Base-by-base conservation (phyloP, 208 protist genomes). In the Leishmania guyanensis region DNA sequence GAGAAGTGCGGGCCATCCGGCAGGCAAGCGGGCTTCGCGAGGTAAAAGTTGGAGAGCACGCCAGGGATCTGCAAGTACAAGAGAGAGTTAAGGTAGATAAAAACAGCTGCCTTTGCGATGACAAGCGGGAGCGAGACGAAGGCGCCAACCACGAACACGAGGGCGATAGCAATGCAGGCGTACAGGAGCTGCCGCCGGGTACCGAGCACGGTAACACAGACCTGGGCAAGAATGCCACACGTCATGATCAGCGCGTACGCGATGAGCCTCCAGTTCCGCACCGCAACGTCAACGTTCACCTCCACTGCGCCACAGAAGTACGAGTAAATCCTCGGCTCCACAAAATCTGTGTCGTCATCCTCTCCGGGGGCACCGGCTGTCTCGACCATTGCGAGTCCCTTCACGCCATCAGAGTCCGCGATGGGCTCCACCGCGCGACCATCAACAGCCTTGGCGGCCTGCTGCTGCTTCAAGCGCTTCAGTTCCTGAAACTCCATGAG, bases 21-120 rank as follows among this genome's bases (percentile, higher is more conserved):
- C 71, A 92, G 17, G 75, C 89, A 92, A 0, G 29, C n/a, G 17
- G 76, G 39, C 3, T 66, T 71, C 17, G 87, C 89, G n/a, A 89
- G 68, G 81, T 89, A 95, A 75, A 91, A 92, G 73, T 50, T 88
- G 70, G 84, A 66, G 10, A 94, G 60, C 33, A 82, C 83, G 48
- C 88, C 85, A 39, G 83, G 79, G 26, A 95, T 81, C 69, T 92
- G 84, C 36, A 94, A 46, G 83, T 94, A 95, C 69, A 91, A 50
- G 29, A 86, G 62, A 48, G 74, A 75, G 54, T 87, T 77, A 46
- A 94, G 56, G 79, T 88, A 95, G 22, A 84, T 77, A 75, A 85
- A 91, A 54, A 93, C 58, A 51, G 78, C 84, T 9, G 88, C 82
- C 74, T 93, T 93, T 20, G 92, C 92, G 43, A 93, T 85, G 36